Conservation (phyloP, 148 eudicot species). For the Heliamphora exappendiculata region DNA sequence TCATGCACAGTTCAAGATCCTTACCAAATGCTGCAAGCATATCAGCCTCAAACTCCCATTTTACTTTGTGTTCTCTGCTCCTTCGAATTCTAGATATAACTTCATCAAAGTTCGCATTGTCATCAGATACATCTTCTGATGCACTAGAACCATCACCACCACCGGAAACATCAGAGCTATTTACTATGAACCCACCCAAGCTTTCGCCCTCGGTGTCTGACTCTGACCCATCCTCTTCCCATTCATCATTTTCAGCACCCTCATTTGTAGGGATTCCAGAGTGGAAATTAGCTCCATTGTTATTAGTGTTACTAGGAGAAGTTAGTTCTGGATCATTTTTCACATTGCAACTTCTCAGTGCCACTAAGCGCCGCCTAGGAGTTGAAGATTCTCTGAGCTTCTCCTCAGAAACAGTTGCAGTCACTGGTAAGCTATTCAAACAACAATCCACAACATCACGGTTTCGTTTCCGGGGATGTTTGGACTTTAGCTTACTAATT, state of each 20-base stretch:
- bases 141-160: conserved; percentile 22
- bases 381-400: neutral
- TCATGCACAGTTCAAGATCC: conserved; percentile 66
- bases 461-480: conserved; percentile 10
- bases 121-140: conserved; percentile 31
- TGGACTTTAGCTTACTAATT: conserved; percentile 34
- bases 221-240: conserved; percentile 35
- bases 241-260: conserved; percentile 30
- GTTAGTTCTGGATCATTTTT: conserved; percentile 10
- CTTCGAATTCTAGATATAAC: conserved; percentile 47
- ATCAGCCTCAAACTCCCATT: conserved; percentile 68
- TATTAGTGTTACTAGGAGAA: neutral
- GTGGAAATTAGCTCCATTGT: conserved; percentile 5
- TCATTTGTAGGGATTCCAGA: conserved; percentile 15
- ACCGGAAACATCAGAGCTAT: conserved; percentile 28
- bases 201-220: conserved; percentile 45
- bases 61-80: conserved; percentile 24
- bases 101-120: conserved; percentile 25
- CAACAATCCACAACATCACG: neutral
- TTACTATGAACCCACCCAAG: conserved; percentile 41
- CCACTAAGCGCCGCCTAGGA: conserved; percentile 37
- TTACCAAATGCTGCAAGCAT: conserved; percentile 83
- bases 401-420: conserved; percentile 13
- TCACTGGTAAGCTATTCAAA: neutral
- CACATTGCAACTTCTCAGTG: conserved; percentile 23